Conservation (phyloP, 164 flowering plant genomes). For the Annona cherimola region DNA sequence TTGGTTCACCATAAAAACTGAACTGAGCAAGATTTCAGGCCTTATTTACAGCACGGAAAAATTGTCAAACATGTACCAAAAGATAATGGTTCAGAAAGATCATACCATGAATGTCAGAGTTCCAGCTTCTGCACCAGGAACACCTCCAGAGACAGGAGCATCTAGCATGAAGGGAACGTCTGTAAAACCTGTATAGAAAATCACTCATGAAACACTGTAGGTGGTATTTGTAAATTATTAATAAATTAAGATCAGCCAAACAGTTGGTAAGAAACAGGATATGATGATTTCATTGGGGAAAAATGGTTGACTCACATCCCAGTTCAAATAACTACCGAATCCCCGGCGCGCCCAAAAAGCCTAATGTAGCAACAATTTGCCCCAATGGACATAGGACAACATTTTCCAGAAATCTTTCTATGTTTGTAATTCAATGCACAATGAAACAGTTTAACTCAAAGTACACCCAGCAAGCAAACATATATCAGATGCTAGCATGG, state of each 20-base stretch:
- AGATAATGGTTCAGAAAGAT: neutral
- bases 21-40: neutral
- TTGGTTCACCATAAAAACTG: neutral
- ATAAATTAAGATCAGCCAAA: neutral
- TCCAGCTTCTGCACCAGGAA: conserved; percentile 84
- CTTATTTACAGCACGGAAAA: neutral
- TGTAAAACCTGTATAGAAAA: conserved; percentile 27
- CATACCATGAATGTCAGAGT: conserved; percentile 92
- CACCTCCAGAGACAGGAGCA: conserved; percentile 98
- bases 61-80: neutral
- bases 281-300: neutral
- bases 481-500: neutral
- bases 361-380: too few relatives aligned
- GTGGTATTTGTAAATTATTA: neutral
- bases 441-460: too few relatives aligned
- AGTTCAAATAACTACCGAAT: too few relatives aligned
- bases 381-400: too few relatives aligned
- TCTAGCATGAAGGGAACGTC: conserved; percentile 67
- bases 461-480: neutral
- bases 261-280: neutral
- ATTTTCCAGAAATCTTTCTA: too few relatives aligned
- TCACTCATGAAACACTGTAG: conserved; percentile 1
- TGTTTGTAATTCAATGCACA: too few relatives aligned
- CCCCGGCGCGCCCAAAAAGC: too few relatives aligned
- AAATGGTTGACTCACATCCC: too few relatives aligned